Evolutionary conservation across 2,329 filamentous ascomycete species (phyloP).

Genomic region (Purpureocillium lavendulum): DNA sequence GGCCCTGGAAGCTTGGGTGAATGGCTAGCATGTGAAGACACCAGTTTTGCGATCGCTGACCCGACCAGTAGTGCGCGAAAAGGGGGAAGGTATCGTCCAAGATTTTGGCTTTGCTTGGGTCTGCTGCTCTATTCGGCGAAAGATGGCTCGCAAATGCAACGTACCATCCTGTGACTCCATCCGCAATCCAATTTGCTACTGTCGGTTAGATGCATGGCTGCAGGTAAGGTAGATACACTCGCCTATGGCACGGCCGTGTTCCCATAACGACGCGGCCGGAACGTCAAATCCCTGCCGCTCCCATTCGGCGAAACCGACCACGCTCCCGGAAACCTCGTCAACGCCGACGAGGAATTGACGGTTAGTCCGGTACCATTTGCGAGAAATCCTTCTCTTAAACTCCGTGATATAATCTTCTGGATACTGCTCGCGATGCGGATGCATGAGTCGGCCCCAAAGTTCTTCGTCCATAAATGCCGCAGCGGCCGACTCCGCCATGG

Average conservation of each 20-base stretch:
- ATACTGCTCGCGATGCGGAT: constrained; percentile 21
- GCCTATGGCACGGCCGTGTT: no score
- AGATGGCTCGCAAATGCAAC: not conserved
- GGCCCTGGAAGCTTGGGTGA: constrained; percentile 28
- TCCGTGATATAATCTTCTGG: constrained; percentile 20
- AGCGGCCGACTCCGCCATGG: constrained; percentile 19
- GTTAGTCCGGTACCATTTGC: constrained; percentile 19
- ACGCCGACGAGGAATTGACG: constrained; percentile 18
- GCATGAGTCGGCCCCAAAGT: constrained; percentile 23
- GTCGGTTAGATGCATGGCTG: no score
- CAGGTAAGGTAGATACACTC: no score
- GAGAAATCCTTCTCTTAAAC: constrained; percentile 17
- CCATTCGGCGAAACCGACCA: constrained; percentile 14
- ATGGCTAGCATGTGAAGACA: constrained; percentile 28
- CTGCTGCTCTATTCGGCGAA: constrained; percentile 3
- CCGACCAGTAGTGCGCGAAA: constrained; percentile 17
- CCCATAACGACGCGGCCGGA: no score
- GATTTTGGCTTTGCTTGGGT: constrained; percentile 10
- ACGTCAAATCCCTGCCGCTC: not conserved
- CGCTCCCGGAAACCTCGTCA: constrained; percentile 7
- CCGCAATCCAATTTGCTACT: no score
- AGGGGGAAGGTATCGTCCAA: constrained; percentile 13
- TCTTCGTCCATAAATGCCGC: constrained; percentile 24
- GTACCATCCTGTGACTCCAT: not conserved
- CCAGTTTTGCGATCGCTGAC: constrained; percentile 23